Evolutionary conservation across 495 filamentous ascomycete species (phyloP), one percentile per base, ranked within the genome.

Genomic region (Cryomyces minteri): DNA sequence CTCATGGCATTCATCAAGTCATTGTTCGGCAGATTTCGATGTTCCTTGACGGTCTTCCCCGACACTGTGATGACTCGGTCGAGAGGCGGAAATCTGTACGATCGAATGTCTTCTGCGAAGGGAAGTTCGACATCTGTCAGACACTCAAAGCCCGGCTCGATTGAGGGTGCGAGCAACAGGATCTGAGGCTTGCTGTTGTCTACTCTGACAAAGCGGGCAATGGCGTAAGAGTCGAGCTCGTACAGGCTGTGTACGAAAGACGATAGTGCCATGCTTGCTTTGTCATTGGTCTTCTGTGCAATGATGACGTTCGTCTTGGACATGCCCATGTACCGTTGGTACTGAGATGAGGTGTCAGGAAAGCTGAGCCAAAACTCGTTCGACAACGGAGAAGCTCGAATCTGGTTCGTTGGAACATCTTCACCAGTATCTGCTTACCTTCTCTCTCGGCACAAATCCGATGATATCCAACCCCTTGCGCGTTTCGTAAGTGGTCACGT

Each of bases 71-170:
- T 66, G 7, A 96, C 80, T 51, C 74, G 80, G 58, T 92, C 88
- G 10, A 99, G 67, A 1, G 88, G 85, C 4, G 92, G 85, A 47
- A 99, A 99, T 47, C 73, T 78, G 58, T 94, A 95, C 37, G 72
- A 70, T 43, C 92, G 75, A 29, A 94, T 67, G 58, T 99, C 92
- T 63, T 99, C 92, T 2, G 82, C 74, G 54, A 93, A 96, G 4
- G 90, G 90, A n/a, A 98, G 71, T 46, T 92, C 86, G 4, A 88
- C 72, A 59, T 98, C 92, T 48, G 93, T 73, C 10, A 99, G 69
- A 52, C 82, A 86, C 58, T 96, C 92, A 50, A 81, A 81, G 38
- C 88, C 80, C 12, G 73, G 66, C 51, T 92, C 85, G 43, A 94
- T 81, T 4, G 68, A 76, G 1, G 77, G 92, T 1, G 83, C 83